phyloP scores from a whole-genome alignment of 768 basidiomycete genomes.

The Ramaria sp. region DNA sequence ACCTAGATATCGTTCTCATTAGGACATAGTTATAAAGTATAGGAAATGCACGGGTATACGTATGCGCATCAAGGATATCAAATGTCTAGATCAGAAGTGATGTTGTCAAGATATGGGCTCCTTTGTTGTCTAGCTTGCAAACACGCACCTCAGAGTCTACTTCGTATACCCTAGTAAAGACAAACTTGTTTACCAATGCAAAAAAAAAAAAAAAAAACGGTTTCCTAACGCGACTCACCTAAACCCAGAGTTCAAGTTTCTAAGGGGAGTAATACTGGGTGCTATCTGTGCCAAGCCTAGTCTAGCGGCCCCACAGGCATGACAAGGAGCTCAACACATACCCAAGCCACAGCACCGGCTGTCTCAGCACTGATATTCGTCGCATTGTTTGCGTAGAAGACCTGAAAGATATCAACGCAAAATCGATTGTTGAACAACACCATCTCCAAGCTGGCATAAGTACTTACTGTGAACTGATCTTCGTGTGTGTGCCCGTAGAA shows the following conservation, averaged over 20 bases:
- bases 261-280: constrained; percentile 60
- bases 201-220: neutral
- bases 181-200: no score
- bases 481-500: constrained; percentile 75
- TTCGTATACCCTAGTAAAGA: constrained; percentile 37
- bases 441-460: neutral
- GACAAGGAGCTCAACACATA: constrained; percentile 13
- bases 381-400: constrained; percentile 64
- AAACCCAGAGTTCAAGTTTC: constrained; percentile 68
- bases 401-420: constrained; percentile 25
- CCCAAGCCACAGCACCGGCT: constrained; percentile 47
- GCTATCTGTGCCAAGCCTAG: constrained; percentile 34
- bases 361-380: constrained; percentile 45
- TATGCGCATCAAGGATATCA: constrained; percentile 67
- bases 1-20: constrained; percentile 27
- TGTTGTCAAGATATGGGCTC: neutral
- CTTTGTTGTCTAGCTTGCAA: neutral
- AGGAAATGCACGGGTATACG: constrained; percentile 31
- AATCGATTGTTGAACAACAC: neutral
- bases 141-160: constrained; percentile 52
- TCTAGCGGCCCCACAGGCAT: no score
- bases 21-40: neutral
- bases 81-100: constrained; percentile 40
- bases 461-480: constrained; percentile 50
- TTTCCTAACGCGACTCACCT: constrained; percentile 16